Evolutionary conservation across 176 grass and related monocot genomes (phyloP), one percentile per base, ranked within the genome.

Genomic region (Eleusine indica): DNA sequence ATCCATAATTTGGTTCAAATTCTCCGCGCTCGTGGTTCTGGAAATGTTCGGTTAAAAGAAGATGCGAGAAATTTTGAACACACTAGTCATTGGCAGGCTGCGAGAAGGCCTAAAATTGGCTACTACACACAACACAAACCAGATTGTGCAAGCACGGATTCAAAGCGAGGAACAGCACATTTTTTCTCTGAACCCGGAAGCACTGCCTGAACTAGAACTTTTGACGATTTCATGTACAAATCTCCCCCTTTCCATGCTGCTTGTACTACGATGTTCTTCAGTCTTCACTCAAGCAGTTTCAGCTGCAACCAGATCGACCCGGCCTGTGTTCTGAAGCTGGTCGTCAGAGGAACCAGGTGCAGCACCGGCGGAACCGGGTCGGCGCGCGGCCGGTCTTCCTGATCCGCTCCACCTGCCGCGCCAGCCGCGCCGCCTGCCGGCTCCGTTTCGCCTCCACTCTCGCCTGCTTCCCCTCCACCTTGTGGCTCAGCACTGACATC

Each of bases 321-420:
- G 22, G 22, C 5, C 30, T 37, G 9, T 9, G 16, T 13, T 1
- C 29, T 73, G 74, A 52, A 78, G 3, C 11, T 49, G 72, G 21
- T 71, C 67, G 80, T 78, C 75, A 89, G 1, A 87, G 52, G 56
- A 97, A 88, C 93, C 96, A 99, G 83, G 91, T 57, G 85, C 93
- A 96, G 87, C 85, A 96, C 18, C 86, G 74, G 38, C 86, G 82
- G 65, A 76, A 67, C 3, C 80, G 69, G 0, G 83, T 75, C 6
- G 87, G 91, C 60, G 67, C 54, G 17, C 70, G 89, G 58, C 96
- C 96, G 19, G 89, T 92, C 48, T 68, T 70, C 44, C 89, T 83
- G 52, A 99, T 96, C 71, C 89, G 83, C 69, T 99, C 87, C 56
- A 91, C 96, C 85, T 96, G 87, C 78, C 80, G 76, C 2, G 89